Conservation (phyloP, 2,329 filamentous ascomycete genomes). For the Rhynchosporium secalis region DNA sequence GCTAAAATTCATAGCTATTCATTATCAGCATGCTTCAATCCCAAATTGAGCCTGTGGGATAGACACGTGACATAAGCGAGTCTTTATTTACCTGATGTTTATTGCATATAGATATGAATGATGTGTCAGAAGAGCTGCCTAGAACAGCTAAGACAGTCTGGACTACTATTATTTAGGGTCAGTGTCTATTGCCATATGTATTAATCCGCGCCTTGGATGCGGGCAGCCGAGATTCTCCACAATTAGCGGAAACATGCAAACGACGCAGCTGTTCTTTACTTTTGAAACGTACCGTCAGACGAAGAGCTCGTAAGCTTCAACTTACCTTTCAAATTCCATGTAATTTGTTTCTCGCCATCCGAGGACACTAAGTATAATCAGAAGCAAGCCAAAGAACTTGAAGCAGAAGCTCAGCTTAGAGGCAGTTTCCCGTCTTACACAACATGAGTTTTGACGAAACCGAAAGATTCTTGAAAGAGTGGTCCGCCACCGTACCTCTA, state of each 20-base stretch:
- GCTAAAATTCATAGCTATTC: background rate
- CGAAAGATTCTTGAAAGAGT: background rate
- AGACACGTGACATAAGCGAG: slow-evolving; percentile 1
- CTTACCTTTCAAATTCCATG: no score
- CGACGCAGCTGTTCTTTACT: background rate
- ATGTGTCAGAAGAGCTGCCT: background rate
- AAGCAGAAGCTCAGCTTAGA: background rate
- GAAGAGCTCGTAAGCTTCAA: background rate
- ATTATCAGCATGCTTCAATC: background rate
- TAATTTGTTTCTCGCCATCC: no score
- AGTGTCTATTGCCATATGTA: background rate
- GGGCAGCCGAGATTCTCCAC: background rate
- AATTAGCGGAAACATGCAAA: background rate
- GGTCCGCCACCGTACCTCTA: background rate
- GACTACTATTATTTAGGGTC: background rate
- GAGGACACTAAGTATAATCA: background rate
- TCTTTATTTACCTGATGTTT: background rate
- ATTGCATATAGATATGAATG: background rate
- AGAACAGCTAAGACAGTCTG: background rate
- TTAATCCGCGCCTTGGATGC: background rate
- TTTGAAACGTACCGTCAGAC: background rate
- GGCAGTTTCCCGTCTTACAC: background rate
- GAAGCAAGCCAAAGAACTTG: background rate
- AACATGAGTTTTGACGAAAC: background rate
- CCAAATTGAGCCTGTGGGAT: background rate